Evolutionary conservation across 1,284 basidiomycete genomes (phyloP).

Genomic region (Moniliophthora roreri): DNA sequence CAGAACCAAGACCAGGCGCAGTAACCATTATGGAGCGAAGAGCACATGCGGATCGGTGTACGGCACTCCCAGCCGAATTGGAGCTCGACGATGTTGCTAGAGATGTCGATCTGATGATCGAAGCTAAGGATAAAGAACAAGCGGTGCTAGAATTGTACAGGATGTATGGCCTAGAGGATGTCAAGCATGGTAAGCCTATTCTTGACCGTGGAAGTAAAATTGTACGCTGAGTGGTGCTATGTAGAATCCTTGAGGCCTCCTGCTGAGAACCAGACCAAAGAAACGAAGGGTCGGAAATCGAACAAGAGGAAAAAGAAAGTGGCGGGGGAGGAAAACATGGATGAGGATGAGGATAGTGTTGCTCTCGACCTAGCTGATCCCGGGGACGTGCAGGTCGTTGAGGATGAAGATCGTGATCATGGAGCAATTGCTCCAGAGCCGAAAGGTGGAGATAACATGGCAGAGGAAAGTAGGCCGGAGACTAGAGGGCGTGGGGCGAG

Average conservation of each 20-base stretch:
- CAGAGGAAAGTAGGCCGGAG: too few species aligned
- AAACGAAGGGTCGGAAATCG: slow-evolving; percentile 55
- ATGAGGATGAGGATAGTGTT: slow-evolving; percentile 9
- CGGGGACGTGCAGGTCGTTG: background rate
- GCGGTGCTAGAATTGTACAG: slow-evolving; percentile 86
- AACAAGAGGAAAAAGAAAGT: slow-evolving; percentile 32
- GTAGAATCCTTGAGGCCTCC: slow-evolving; percentile 56
- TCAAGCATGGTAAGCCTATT: slow-evolving; percentile 51
- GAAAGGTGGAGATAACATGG: too few species aligned
- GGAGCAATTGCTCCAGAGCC: background rate
- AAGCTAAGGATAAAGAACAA: slow-evolving; percentile 93
- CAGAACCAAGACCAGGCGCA: slow-evolving; percentile 77
- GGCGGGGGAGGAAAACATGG: slow-evolving; percentile 12
- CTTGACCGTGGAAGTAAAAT: background rate
- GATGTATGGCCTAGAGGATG: slow-evolving; percentile 71
- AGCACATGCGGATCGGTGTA: slow-evolving; percentile 83
- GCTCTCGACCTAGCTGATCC: too few species aligned
- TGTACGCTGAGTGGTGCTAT: too few species aligned
- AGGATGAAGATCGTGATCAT: background rate
- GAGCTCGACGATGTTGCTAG: slow-evolving; percentile 53
- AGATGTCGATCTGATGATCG: slow-evolving; percentile 88
- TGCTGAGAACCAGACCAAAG: slow-evolving; percentile 42
- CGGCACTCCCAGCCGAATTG: slow-evolving; percentile 61
- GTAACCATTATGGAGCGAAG: slow-evolving; percentile 78
- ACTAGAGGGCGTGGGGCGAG: too few species aligned